Conservation (phyloP, 2,329 filamentous ascomycete genomes). For the Ceratocystis lukuohia region DNA sequence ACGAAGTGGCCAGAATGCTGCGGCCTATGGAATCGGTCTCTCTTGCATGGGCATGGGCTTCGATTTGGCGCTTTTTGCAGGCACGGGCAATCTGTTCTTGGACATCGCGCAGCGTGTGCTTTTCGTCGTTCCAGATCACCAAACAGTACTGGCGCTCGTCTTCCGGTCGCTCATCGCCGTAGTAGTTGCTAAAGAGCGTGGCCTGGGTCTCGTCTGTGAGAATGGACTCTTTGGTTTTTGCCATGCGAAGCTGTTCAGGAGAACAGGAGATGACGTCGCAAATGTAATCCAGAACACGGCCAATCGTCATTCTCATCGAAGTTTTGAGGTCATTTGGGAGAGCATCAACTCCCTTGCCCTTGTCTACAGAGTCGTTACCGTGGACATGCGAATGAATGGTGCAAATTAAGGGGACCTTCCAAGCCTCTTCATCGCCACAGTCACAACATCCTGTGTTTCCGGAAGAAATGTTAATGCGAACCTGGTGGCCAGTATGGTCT, state of each 20-base stretch:
- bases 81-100: slow-evolving; percentile 80
- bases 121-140: slow-evolving; percentile 95
- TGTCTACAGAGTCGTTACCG: slow-evolving; percentile 23
- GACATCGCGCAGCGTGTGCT: slow-evolving; percentile 89
- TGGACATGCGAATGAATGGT: slow-evolving; percentile 68
- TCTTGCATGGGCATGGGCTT: slow-evolving; percentile 62
- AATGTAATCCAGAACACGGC: slow-evolving; percentile 78
- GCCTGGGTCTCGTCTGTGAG: slow-evolving; percentile 69
- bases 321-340: slow-evolving; percentile 64
- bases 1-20: slow-evolving; percentile 66
- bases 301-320: slow-evolving; percentile 74
- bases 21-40: slow-evolving; percentile 83
- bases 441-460: slow-evolving; percentile 96
- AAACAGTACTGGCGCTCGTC: slow-evolving; percentile 57
- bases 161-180: slow-evolving; percentile 40
- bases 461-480: slow-evolving; percentile 73
- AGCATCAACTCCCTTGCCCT: slow-evolving; percentile 21
- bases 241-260: slow-evolving; percentile 79
- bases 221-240: slow-evolving; percentile 73
- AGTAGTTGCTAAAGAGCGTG: slow-evolving; percentile 32
- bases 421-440: slow-evolving; percentile 90
- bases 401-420: slow-evolving; percentile 76
- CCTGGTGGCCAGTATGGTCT: slow-evolving; percentile 85
- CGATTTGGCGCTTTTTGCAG: slow-evolving; percentile 56
- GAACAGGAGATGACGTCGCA: slow-evolving; percentile 97